Percentiles rank a stretch among this genome's conserved stretches.
Conservation (phyloP, 495 filamentous ascomycete genomes). For the Terfezia boudieri region DNA sequence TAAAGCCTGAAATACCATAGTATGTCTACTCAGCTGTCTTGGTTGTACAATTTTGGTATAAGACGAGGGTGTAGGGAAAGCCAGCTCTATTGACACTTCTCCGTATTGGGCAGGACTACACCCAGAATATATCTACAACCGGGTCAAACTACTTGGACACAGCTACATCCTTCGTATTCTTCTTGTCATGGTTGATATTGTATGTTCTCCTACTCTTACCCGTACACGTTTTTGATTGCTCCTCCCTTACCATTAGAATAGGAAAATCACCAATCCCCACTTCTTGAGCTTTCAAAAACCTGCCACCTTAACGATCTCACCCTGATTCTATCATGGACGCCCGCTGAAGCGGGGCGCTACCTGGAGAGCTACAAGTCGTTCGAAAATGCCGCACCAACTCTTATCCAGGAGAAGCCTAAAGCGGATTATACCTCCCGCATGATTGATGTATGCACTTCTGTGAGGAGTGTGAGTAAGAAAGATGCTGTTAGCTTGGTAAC, state of each 20-base stretch:
- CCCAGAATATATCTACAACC: conserved; percentile 92
- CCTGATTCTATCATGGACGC: conserved; percentile 77
- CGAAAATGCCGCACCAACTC: conserved; percentile 58
- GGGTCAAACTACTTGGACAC: conserved; percentile 54
- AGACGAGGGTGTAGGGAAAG: no score
- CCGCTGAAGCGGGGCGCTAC: conserved; percentile 78
- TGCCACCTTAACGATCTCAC: conserved; percentile 82
- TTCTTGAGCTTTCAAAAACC: conserved; percentile 72
- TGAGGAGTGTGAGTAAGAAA: conserved; percentile 77
- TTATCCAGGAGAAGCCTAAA: conserved; percentile 62
- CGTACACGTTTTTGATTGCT: no score
- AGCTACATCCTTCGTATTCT: conserved; percentile 70
- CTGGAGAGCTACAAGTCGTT: conserved; percentile 84
- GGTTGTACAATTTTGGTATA: neutral
- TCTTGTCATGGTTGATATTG: conserved; percentile 80
- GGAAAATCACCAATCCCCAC: conserved; percentile 20
- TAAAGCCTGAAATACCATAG: conserved; percentile 78
- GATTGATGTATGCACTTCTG: conserved; percentile 81
- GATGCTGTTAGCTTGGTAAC: conserved; percentile 73
- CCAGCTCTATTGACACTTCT: neutral
- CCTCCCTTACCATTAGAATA: no score
- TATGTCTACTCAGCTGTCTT: neutral
- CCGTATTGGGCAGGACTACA: conserved; percentile 30
- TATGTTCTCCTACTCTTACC: conserved; percentile 41
- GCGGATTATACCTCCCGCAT: conserved; percentile 67